Base-by-base conservation (phyloP, 2,329 filamentous ascomycete species). In the Apiospora rasikravindrae region DNA sequence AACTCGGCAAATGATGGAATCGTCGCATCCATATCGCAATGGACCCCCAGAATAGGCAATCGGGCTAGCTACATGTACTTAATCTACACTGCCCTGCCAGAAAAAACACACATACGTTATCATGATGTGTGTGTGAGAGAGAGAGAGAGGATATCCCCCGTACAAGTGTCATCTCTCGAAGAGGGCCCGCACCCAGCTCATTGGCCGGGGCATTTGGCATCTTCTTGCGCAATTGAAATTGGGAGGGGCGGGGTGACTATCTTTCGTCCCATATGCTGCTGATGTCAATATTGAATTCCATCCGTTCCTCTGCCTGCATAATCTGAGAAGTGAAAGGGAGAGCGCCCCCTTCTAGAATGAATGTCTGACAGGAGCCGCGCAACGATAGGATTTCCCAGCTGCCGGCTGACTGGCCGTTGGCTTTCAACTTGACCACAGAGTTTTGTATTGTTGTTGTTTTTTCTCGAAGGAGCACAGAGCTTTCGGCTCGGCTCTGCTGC, bases 51-150 rank as follows among this genome's bases (percentile, higher is more conserved):
- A 64, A 64, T 64, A 64, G 57, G 33, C 57, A 64, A 64, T 40
- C 33, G 22, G n/a, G 19, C 57, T 40, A 64, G 19, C 57, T 64
- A 37, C 33, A 37, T 37, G 33, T 7, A 37, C 33, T 33, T 33
- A 37, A n/a, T 40, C n/a, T 64, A 64, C 57, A 64, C 57, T 64
- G 57, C 57, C 57, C 57, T n/a, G 57, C 53, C 53, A 37, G 44
- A 19, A 22, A 22, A 22, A 22, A 57, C 4, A 57, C 33, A 13
- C 57, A 64, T 33, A 64, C 57, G 29, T n/a, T 37, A 40, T 29
- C 4, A 40, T 40, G 16, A 64, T 40, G 22, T n/a, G n/a, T n/a
- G n/a, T n/a, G n/a, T n/a, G n/a, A n/a, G n/a, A n/a, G n/a, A n/a
- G n/a, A n/a, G n/a, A 11, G 16, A 33, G 29, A 37, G 57, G 29